Percentiles rank a stretch among this genome's conserved stretches.
phyloP scores from a whole-genome alignment of 805 yeast species.

The Nakazawaea wyomingensis region DNA sequence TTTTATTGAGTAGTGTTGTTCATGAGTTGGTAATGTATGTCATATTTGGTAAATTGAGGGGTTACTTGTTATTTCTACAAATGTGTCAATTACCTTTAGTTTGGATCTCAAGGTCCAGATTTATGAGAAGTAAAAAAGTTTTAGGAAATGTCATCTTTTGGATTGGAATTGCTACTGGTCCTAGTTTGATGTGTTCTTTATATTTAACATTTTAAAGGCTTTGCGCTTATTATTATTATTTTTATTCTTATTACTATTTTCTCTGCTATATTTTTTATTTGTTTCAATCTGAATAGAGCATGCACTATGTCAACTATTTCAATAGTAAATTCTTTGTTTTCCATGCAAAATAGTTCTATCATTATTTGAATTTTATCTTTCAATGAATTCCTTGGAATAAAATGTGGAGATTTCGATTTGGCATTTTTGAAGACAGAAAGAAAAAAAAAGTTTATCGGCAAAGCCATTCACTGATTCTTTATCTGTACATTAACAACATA shows the following conservation, averaged over 20 bases:
- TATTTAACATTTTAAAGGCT: slow-evolving; percentile 62
- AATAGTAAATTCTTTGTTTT: too few species aligned
- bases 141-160: slow-evolving; percentile 84
- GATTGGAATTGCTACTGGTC: slow-evolving; percentile 88
- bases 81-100: slow-evolving; percentile 85
- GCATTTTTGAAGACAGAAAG: too few species aligned
- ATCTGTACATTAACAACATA: too few species aligned
- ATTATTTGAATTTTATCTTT: too few species aligned
- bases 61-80: slow-evolving; percentile 75
- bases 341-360: too few species aligned
- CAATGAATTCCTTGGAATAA: too few species aligned
- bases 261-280: too few species aligned
- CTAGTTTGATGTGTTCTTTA: slow-evolving; percentile 79
- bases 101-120: slow-evolving; percentile 52
- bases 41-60: slow-evolving; percentile 72
- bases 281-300: too few species aligned
- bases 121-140: slow-evolving; percentile 47
- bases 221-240: neutral
- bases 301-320: too few species aligned
- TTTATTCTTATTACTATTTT: neutral
- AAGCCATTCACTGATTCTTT: too few species aligned
- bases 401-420: too few species aligned
- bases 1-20: slow-evolving; percentile 70
- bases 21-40: slow-evolving; percentile 94
- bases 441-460: too few species aligned